Evolutionary conservation across 2,329 filamentous ascomycete genomes (phyloP), one percentile per base, ranked within the genome.

Genomic region (Penicillium rolfsii): DNA sequence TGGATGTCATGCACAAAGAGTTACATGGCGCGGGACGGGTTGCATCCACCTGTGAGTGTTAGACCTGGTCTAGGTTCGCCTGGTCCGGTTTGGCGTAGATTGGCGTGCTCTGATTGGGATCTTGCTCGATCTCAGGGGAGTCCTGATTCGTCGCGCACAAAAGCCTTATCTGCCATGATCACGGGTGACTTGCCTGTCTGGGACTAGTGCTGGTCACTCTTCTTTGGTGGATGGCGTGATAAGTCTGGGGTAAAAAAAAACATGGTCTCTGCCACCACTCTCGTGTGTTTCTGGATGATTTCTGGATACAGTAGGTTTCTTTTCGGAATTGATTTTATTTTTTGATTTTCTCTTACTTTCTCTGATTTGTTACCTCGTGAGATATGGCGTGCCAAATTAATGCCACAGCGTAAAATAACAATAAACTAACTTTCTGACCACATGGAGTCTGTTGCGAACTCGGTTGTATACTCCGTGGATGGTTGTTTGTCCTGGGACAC

Each of bases 181-280:
- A 57, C 60, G 54, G 57, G 33, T 35, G 19, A 45, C 14, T 53
- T 14, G 35, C 60, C 54, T 19, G 3, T 57, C 55, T 33, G 5
- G 35, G 53, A 9, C 30, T 30, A 43, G 50, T 26, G n/a, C 30
- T 8, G 5, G 11, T 28, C 24, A 22, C 22, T 36, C 9, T 16
- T 26, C 30, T 36, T 24, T 30, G 26, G 22, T 52, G 6, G 16
- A 56, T 60, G 58, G 61, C 58, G 58, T 58, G 52, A 59, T 58
- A 58, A 61, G 55, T 63, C 61, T 54, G 61, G 61, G 61, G 61
- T 63, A 63, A 58, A 50, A 9, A 30, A n/a, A 52, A 38, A 57
- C 40, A 55, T 50, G 52, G 43, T 26, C 52, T 41, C 14, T n/a
- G 8, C 19, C 19, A 22, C 19, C 19, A 22, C 19, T 22, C 19